Percentiles rank a stretch among this genome's conserved stretches.
Conservation (phyloP, 176 grass and related monocot species). For the Aegilops umbellulata region DNA sequence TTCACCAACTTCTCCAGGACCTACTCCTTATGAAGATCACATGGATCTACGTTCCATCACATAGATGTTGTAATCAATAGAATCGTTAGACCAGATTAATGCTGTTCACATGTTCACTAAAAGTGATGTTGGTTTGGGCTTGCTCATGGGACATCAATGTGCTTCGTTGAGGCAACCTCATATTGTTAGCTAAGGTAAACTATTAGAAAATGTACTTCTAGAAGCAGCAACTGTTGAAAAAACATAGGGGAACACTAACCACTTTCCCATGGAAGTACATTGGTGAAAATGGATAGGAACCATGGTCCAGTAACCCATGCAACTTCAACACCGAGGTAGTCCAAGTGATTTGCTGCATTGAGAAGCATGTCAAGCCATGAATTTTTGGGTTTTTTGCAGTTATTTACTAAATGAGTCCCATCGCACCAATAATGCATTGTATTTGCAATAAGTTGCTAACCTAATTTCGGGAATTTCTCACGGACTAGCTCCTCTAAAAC, state of each 20-base stretch:
- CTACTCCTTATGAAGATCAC: constrained; percentile 1
- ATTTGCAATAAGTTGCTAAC: constrained; percentile 43
- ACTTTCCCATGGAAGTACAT: constrained; percentile 99
- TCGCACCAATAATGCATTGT: constrained; percentile 22
- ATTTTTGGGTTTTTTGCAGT: constrained; percentile 17
- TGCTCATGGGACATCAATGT: constrained; percentile 3
- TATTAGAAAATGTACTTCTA: constrained; percentile 28
- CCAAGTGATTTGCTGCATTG: constrained; percentile 90
- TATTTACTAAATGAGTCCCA: constrained; percentile 7
- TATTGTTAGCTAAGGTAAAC: not conserved
- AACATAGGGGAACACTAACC: constrained; percentile 64
- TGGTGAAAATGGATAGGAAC: constrained; percentile 99
- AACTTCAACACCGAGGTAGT: constrained; percentile 90
- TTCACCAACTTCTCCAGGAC: not conserved
- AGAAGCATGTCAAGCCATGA: constrained; percentile 23
- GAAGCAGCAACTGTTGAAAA: constrained; percentile 17
- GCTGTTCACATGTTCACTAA: not conserved
- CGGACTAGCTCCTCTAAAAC: constrained; percentile 91
- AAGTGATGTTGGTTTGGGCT: not conserved
- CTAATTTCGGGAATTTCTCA: constrained; percentile 98
- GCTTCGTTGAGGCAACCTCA: not conserved
- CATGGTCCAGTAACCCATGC: constrained; percentile 98
- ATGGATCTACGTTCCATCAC: not conserved
- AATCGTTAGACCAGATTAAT: not conserved
- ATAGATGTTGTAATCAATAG: not conserved